These are phyloP conservation scores for Cercospora brassicicola DNA, from an alignment of 2,329 filamentous ascomycete genomes.

Conservation along the genomic window DNA sequence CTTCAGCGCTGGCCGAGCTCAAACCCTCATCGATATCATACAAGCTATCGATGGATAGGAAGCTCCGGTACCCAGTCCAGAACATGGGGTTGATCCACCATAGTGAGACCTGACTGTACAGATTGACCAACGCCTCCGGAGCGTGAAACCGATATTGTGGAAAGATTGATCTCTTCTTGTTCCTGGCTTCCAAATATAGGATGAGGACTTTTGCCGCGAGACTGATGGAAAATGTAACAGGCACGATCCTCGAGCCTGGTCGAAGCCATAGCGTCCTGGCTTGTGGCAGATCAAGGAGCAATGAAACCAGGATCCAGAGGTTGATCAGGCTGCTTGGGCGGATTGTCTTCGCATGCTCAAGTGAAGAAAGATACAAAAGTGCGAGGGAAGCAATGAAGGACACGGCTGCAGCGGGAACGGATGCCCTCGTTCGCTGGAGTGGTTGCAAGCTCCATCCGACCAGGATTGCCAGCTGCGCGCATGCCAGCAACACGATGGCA, in stretches of 20 bases:
- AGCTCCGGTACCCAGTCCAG: conserved; percentile 32
- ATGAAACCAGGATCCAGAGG: conserved; percentile 23
- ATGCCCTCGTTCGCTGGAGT: conserved; percentile 18
- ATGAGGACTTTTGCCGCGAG: conserved; percentile 24
- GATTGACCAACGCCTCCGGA: conserved; percentile 26
- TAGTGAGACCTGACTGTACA: conserved; percentile 36
- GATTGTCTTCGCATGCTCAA: conserved; percentile 24
- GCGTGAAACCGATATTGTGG: conserved; percentile 20
- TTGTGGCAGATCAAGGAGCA: conserved; percentile 26
- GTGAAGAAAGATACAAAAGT: conserved; percentile 24
- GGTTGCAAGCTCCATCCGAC: conserved; percentile 21
- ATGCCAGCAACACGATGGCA: conserved; percentile 21
- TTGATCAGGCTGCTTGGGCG: conserved; percentile 27
- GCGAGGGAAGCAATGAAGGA: conserved; percentile 24
- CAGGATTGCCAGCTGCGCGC: conserved; percentile 23
- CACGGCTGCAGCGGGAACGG: conserved; percentile 23
- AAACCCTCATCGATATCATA: conserved; percentile 26
- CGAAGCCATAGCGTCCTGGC: conserved; percentile 29
- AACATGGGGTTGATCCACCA: conserved; percentile 44
- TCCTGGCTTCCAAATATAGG: conserved; percentile 27
- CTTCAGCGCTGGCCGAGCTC: conserved; percentile 14
- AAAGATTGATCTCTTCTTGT: conserved; percentile 24
- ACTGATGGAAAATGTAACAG: conserved; percentile 21
- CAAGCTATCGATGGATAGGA: conserved; percentile 31
- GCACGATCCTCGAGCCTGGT: conserved; percentile 16